phyloP scores from a whole-genome alignment of 2,329 filamentous ascomycete species.

The Fusarium beomiforme region DNA sequence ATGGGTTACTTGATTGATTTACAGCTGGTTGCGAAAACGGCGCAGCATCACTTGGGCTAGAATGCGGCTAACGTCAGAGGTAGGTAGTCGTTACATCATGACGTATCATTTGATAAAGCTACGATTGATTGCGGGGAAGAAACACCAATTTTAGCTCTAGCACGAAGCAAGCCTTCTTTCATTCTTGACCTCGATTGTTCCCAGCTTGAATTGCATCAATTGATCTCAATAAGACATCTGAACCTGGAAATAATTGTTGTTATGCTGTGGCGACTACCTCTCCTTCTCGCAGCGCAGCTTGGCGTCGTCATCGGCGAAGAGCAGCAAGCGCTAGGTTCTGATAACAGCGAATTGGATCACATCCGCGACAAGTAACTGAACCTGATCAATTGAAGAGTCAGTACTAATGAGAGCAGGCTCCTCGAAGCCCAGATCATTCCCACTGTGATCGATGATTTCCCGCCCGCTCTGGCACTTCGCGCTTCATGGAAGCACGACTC shows the following conservation, averaged over 20 bases:
- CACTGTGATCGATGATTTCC: constrained; percentile 34
- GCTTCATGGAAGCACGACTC: constrained; percentile 25
- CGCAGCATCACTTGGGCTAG: too few species aligned
- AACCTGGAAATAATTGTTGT: neutral
- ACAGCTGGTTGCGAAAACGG: too few species aligned
- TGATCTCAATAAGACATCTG: accelerated
- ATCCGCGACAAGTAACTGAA: constrained; percentile 28
- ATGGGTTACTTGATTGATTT: too few species aligned
- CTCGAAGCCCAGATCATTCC: constrained; percentile 29
- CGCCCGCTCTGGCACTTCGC: constrained; percentile 12
- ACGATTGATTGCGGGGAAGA: constrained; percentile 13
- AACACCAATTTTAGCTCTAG: neutral
- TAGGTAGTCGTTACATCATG: constrained; percentile 25
- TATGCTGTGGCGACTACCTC: neutral
- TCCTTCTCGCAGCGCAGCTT: neutral
- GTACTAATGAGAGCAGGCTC: neutral
- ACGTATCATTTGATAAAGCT: neutral
- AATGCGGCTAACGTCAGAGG: constrained; percentile 11
- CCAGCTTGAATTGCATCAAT: accelerated
- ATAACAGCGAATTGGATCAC: neutral
- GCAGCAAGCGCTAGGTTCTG: neutral
- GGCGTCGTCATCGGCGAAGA: neutral
- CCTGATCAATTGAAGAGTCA: accelerated
- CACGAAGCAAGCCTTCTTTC: neutral
- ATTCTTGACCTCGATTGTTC: neutral